These are phyloP conservation scores for Tylopilus balloui DNA, from an alignment of 768 basidiomycete genomes.

Conservation along the genomic window DNA sequence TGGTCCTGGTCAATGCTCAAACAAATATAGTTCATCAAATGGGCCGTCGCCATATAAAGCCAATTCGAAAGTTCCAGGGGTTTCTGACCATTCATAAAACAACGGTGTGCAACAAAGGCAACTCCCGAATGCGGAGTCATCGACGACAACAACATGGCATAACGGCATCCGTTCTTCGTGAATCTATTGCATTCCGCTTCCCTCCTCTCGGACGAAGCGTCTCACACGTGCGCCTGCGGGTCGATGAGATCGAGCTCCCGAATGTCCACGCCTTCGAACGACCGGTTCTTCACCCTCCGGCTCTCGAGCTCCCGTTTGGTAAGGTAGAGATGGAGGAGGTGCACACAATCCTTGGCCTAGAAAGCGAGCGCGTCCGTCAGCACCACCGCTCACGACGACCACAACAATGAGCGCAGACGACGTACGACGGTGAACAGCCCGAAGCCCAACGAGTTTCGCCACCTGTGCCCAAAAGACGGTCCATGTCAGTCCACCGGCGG, in stretches of 20 bases:
- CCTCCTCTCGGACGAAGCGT: background rate
- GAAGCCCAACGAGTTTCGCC: constrained; percentile 67
- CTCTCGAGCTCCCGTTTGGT: constrained; percentile 69
- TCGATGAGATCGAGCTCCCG: constrained; percentile 62
- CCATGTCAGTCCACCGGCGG: background rate
- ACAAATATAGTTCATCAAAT: no score
- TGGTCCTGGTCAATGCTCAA: no score
- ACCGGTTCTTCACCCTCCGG: constrained; percentile 60
- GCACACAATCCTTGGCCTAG: constrained; percentile 64
- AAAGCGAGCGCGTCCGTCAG: background rate
- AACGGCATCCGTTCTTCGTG: background rate
- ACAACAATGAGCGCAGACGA: background rate
- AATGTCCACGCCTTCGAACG: constrained; percentile 71
- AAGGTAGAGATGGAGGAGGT: constrained; percentile 64
- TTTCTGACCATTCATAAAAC: background rate
- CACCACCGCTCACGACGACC: no score
- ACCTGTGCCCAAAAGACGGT: constrained; percentile 29
- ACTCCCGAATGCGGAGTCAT: background rate
- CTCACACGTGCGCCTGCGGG: constrained; percentile 18
- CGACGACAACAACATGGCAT: background rate
- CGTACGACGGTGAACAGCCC: constrained; percentile 64
- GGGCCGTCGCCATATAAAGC: no score
- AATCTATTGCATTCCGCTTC: background rate
- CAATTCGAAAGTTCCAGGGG: background rate
- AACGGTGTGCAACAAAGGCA: background rate